Base-by-base conservation (phyloP, 371 early-diverging fungal species). In the Saksenaea oblongispora region DNA sequence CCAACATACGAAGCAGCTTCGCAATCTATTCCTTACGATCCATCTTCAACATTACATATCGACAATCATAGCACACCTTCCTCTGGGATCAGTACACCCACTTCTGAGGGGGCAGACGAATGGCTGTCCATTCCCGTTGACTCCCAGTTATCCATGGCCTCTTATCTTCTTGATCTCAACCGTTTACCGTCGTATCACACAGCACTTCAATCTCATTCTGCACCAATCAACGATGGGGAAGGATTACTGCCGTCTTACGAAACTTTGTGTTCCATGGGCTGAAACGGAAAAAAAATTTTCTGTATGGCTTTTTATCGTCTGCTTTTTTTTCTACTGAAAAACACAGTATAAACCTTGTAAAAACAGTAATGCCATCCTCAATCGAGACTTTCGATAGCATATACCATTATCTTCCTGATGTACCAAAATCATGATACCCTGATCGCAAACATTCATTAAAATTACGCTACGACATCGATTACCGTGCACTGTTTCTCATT, bases 1-100 rank as follows among this genome's bases (percentile, higher is more conserved):
- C 67, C 67, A 34, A 53, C 53, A 9, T 66, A 66, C 34, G 67
- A 59, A 51, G 67, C 58, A 34, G 67, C 67, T 13, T 18, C 42
- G 24, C 44, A 41, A 39, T 56, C 62, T 0, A 42, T 62, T 14
- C 62, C 60, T 11, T 62, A 62, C 34, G 22, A 36, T 28, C 63
- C 63, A 31, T 31, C 37, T 24, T 47, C 24, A 17, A 22, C 51
- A 22, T 41, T 63, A 15, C 44, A 37, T 44, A 10, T 28, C 35
- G 31, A 56, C 27, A 56, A 39, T 5, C 63, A 41, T 17, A n/a
- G 22, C 7, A 41, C 44, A 17, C 56, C 63, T 17, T 28, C 57
- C 13, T 56, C 57, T 1, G 34, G 39, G 15, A 62, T 47, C 51
- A 17, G 22, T 22, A 47, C 51, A 47, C 51, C 62, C 10, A 36